Evolutionary conservation across 108 stramenopile species (phyloP).

Genomic region (Mediolabrus comicus): DNA sequence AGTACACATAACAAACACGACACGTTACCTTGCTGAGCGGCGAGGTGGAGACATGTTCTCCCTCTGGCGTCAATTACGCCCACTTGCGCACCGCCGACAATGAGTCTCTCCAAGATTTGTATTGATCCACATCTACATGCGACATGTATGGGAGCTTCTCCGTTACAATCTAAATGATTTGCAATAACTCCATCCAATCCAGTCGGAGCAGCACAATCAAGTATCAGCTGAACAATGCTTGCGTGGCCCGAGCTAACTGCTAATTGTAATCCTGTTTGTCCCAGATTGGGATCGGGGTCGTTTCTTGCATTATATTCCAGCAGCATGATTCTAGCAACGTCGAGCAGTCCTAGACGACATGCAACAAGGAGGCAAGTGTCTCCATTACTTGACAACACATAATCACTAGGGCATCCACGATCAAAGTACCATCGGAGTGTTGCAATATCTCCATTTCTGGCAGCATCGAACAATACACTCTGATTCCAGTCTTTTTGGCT

Average conservation of each 20-base stretch:
- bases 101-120: slow-evolving; percentile 45
- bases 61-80: slow-evolving; percentile 44
- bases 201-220: slow-evolving; percentile 53
- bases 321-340: slow-evolving; percentile 50
- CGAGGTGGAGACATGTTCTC: slow-evolving; percentile 49
- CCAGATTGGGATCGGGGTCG: slow-evolving; percentile 72
- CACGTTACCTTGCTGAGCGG: slow-evolving; percentile 44
- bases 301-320: slow-evolving; percentile 55
- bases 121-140: slow-evolving; percentile 49
- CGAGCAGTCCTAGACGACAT: slow-evolving; percentile 55
- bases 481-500: slow-evolving; percentile 3
- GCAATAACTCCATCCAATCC: slow-evolving; percentile 49
- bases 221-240: slow-evolving; percentile 46
- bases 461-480: slow-evolving; percentile 23
- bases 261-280: slow-evolving; percentile 47
- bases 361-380: slow-evolving; percentile 67
- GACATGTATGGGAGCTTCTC: slow-evolving; percentile 66
- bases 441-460: slow-evolving; percentile 13
- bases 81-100: slow-evolving; percentile 60
- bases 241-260: slow-evolving; percentile 61
- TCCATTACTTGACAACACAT: slow-evolving; percentile 29
- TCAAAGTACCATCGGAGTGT: slow-evolving; percentile 34
- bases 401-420: slow-evolving; percentile 35
- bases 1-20: slow-evolving; percentile 44
- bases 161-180: slow-evolving; percentile 59